Evolutionary conservation across 345 rosid species (phyloP).

Genomic region (Kernera saxatilis): DNA sequence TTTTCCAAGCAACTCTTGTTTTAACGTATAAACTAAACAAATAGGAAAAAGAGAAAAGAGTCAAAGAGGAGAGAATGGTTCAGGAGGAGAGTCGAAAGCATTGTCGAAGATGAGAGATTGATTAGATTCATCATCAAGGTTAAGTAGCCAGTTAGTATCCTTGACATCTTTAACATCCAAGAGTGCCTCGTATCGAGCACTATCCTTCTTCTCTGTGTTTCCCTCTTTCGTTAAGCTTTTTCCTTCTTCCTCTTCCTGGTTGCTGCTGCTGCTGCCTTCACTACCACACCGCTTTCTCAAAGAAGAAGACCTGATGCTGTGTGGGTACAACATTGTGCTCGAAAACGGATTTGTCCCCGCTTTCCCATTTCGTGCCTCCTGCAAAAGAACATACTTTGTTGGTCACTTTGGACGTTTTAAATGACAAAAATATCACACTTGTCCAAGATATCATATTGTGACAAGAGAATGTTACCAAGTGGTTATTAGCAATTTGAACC

Average conservation of each 20-base stretch:
- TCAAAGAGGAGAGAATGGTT: constrained; percentile 26
- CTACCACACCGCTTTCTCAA: constrained; percentile 17
- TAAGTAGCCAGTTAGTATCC: constrained; percentile 32
- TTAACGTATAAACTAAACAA: not conserved
- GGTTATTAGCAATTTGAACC: constrained; percentile 23
- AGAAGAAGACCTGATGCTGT: constrained; percentile 25
- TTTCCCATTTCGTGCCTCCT: constrained; percentile 29
- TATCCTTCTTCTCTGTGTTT: constrained; percentile 7
- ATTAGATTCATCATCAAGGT: constrained; percentile 24
- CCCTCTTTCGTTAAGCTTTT: constrained; percentile 14
- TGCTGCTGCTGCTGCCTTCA: constrained; percentile 22
- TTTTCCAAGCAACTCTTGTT: constrained; percentile 14
- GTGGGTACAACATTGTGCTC: constrained; percentile 30
- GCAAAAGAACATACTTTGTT: not conserved
- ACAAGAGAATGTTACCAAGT: constrained; percentile 23
- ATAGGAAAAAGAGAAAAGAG: not conserved
- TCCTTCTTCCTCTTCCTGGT: constrained; percentile 29
- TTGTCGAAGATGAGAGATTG: constrained; percentile 27
- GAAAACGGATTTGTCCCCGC: constrained; percentile 1
- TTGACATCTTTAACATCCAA: constrained; percentile 30
- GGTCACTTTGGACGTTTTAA: not conserved
- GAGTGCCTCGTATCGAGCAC: constrained; percentile 29
- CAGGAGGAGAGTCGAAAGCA: constrained; percentile 32
- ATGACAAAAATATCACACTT: no score
- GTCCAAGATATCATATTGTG: not conserved